Percentiles rank a stretch among this genome's conserved stretches.
phyloP scores from a whole-genome alignment of 164 flowering plant genomes.

The Umbellularia californica region DNA sequence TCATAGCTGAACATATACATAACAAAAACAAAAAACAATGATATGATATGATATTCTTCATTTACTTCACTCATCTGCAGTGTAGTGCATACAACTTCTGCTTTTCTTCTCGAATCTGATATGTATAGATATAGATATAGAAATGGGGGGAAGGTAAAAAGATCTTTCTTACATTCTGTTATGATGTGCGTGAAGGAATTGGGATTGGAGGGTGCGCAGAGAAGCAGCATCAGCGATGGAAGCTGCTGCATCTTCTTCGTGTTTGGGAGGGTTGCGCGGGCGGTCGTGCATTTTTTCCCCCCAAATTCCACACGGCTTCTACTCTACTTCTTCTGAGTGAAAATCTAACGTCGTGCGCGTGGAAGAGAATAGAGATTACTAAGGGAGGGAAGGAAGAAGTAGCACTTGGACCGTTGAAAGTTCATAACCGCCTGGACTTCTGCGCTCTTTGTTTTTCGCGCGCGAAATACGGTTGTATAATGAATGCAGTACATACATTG shows the following conservation, averaged over 20 bases:
- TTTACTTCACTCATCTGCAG: not conserved
- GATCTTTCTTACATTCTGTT: conserved; percentile 43
- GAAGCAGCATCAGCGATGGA: conserved; percentile 51
- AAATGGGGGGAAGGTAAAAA: not conserved
- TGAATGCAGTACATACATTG: too few species aligned
- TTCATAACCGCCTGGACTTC: too few species aligned
- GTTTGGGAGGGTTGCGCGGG: conserved; percentile 59
- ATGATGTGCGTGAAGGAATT: conserved; percentile 66
- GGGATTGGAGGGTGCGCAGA: conserved; percentile 64
- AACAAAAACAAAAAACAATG: not conserved
- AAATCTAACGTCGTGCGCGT: too few species aligned
- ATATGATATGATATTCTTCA: not conserved
- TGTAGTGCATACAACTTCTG: not conserved
- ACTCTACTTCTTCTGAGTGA: too few species aligned
- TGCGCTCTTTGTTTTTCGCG: too few species aligned
- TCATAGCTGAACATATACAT: conserved; percentile 43
- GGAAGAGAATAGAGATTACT: too few species aligned
- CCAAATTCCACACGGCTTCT: not conserved
- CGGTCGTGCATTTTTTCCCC: conserved; percentile 66
- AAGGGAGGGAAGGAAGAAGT: too few species aligned
- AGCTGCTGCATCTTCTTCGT: conserved; percentile 55
- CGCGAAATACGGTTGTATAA: too few species aligned
- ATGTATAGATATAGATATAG: not conserved
- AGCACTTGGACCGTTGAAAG: too few species aligned
- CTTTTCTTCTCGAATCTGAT: not conserved